Evolutionary conservation across 1,139 yeast genomes (phyloP), one percentile per base, ranked within the genome.

Genomic region (Debaryomycetaceae sp.): DNA sequence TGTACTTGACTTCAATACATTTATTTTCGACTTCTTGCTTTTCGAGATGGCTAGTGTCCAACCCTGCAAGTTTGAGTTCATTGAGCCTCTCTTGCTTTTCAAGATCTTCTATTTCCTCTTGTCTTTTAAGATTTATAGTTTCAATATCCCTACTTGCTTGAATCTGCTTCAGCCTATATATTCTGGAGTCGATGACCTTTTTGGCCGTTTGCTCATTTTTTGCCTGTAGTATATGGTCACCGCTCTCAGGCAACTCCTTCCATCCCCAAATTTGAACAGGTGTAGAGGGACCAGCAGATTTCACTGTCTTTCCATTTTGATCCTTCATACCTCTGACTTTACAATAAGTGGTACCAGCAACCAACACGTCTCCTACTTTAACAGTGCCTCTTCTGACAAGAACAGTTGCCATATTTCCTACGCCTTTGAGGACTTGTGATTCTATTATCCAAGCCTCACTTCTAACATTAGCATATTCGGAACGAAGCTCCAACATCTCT

Each of bases 181-280:
- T 59, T 49, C 97, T 73, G 53, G 83, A 83, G 7, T 74, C 74
- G 14, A 83, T 73, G 5, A 85, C 95, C 50, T 79, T 81, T 52
- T 87, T 91, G 9, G 96, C 96, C 33, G 71, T 61, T 24, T 76
- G 72, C 56, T 91, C 98, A 49, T 68, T 77, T 43, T 76, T 75
- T 6, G 95, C 95, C 56, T 88, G 85, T 6, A 92, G 59, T 1
- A 87, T 81, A 49, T 79, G 81, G 48, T 89, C 96, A 2, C 99
- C 99, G 16, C 96, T 94, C 38, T 80, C 87, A 0, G 98, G 98
- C 35, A 89, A 65, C 31, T 83, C 92, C 55, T 87, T 89, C 98
- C 98, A 92, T 0, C 99, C 98, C 63, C 89, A 77, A 5, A 92
- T 73, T 53, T 89, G 95, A 1, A 88, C 95, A 0, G 98, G 97